Evolutionary conservation across 1,284 basidiomycete genomes (phyloP), one percentile per base, ranked within the genome.

Genomic region (Ceratorhiza oryzae-sativae): DNA sequence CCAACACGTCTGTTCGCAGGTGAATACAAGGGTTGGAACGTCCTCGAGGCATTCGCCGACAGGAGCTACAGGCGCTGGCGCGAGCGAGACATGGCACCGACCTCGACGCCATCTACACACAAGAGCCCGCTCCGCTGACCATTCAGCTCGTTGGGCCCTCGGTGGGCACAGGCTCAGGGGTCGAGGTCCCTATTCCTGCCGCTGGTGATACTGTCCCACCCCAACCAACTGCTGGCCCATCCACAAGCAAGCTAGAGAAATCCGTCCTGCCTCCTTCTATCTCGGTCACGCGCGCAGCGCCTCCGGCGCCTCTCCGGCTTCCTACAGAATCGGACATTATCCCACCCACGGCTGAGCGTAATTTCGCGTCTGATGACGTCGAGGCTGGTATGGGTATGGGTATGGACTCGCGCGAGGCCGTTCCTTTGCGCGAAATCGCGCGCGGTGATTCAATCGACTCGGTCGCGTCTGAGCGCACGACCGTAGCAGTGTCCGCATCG

Each of bases 21-120:
- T 34, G 89, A 93, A 79, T 96, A 96, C 79, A 86, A 87, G 78
- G 94, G 94, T 1, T 96, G 94, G 94, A 91, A 85, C 78, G 91
- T 94, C 15, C 82, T 96, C 73, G 94, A 97, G 80, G 94, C 94
- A 23, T 93, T 90, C 89, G 95, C 93, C 71, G 94, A 96, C 81
- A 85, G 86, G 76, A 94, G 93, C 80, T 84, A 94, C 61, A 86
- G 90, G 78, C 88, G 88, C 78, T 97, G 94, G 94, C 87, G 90
- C 73, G 88, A 91, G 76, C 84, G 88, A 34, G 93, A 93, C 3
- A 80, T 94, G 36, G 84, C 93, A 30, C 81, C 59, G 85, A 86
- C 45, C 46, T 63, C 25, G 62, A 71, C 46, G 45, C 32, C 13
- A 9, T 72, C 51, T 32, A 61, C 15, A 49, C 36, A 10, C 51